These are phyloP conservation scores for Hirschfeldia incana DNA, from an alignment of 345 rosid genomes.

Conservation along the genomic window DNA sequence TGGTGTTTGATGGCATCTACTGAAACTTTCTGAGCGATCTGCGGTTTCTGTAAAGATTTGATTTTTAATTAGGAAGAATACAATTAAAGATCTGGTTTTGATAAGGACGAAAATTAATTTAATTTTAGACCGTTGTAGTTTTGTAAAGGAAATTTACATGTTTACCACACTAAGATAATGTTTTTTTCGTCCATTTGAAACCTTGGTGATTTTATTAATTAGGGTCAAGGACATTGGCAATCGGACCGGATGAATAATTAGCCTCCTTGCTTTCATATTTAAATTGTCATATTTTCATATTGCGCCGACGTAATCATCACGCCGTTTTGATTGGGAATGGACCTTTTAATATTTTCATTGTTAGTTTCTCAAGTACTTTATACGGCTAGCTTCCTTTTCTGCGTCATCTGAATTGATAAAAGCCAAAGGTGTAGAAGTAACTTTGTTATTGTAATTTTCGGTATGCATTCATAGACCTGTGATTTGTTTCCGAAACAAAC, in stretches of 20 bases:
- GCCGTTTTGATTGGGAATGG: constrained; percentile 1
- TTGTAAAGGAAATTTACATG: neutral
- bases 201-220: neutral
- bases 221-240: constrained; percentile 27
- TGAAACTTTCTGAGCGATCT: constrained; percentile 38
- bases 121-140: constrained; percentile 22
- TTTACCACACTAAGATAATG: constrained; percentile 1
- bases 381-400: neutral
- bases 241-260: constrained; percentile 17
- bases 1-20: constrained; percentile 28
- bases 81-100: neutral
- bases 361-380: neutral
- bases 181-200: neutral
- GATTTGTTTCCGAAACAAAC: no score
- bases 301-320: neutral
- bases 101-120: neutral
- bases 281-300: constrained; percentile 22
- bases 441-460: no score
- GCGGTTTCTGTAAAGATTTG: constrained; percentile 38
- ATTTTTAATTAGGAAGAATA: constrained; percentile 19
- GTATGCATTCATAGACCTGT: no score
- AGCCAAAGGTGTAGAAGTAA: no score
- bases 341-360: neutral
- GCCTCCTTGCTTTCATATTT: neutral
- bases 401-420: no score